Evolutionary conservation across 768 basidiomycete genomes (phyloP).

Genomic region (Hebeloma cylindrosporum): DNA sequence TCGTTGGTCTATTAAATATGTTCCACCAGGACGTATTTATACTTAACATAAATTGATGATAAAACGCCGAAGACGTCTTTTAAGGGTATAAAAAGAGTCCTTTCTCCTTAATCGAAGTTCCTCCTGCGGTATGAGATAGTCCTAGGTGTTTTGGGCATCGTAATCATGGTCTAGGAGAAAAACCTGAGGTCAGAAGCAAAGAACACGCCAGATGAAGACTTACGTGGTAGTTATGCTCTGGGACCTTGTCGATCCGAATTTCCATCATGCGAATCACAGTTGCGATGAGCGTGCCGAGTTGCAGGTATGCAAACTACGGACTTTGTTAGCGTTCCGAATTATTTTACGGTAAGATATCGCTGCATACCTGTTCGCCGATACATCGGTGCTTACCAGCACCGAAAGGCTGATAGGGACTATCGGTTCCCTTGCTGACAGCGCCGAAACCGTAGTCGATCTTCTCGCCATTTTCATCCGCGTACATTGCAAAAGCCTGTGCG

Average conservation of each 20-base stretch:
- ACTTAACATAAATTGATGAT: constrained; percentile 11
- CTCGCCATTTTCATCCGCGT: constrained; percentile 75
- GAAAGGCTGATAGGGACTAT: constrained; percentile 95
- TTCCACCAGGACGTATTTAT: not conserved
- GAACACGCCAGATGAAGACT: constrained; percentile 31
- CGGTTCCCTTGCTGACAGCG: constrained; percentile 92
- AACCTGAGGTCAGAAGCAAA: not conserved
- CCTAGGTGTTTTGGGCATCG: constrained; percentile 75
- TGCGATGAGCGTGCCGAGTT: constrained; percentile 80
- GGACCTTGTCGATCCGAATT: constrained; percentile 70
- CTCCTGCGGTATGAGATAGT: constrained; percentile 68
- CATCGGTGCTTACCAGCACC: constrained; percentile 96
- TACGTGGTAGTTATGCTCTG: constrained; percentile 89
- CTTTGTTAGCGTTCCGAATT: too few relatives aligned
- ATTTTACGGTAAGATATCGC: too few relatives aligned
- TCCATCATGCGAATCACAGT: constrained; percentile 78
- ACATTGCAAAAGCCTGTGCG: constrained; percentile 71
- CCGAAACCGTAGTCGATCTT: constrained; percentile 98
- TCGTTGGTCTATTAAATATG: constrained; percentile 1
- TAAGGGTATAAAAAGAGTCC: constrained; percentile 4
- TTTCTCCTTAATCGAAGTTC: constrained; percentile 42
- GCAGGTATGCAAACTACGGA: constrained; percentile 86
- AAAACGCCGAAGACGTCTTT: constrained; percentile 14
- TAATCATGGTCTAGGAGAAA: constrained; percentile 81
- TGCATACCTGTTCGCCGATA: constrained; percentile 81